Base-by-base conservation (phyloP, 1,284 basidiomycete genomes). In the Ustilago shanxiensis region DNA sequence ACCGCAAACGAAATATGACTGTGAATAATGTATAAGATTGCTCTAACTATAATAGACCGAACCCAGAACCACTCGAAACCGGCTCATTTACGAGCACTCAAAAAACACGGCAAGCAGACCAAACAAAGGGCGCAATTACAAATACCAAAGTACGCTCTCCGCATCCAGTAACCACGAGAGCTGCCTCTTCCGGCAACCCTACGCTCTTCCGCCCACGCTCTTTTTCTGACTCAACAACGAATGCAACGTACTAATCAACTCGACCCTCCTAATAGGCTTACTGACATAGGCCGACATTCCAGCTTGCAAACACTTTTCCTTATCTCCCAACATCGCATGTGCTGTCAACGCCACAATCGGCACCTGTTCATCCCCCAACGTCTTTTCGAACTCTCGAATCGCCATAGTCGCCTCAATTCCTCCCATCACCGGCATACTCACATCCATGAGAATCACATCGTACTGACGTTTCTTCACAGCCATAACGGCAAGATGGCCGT, bases 311-410 rank as follows among this genome's bases (percentile, higher is more conserved):
- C 83, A 84, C 58, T 83, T 84, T 41, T 84, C 82, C 62, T 85
- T 85, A 56, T 86, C 84, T 31, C 84, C 84, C 47, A 85, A 66
- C 84, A 86, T 86, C 72, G 93, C 93, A 87, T 94, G 93, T 13
- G 94, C 94, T 0, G 95, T 98, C 37, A 99, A 89, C 0, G 96
- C 96, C 79, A 99, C 95, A 81, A 99, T 99, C 0, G 97, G 96
- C 11, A 92, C 94, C 9, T 91, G 89, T 28, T 91, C 87, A 44
- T 94, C 88, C 24, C 90, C 89, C 71, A 91, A 90, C 71, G 91
- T 89, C 82, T 90, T 89, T 88, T 99, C 97, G 86, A 92, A 95
- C 56, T 88, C 86, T 51, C 89, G 87, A 59, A 90, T 90, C 63
- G 90, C 93, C 74, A 93, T 93, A 1, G 88, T 89, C n/a, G 88